Evolutionary conservation across 345 rosid species (phyloP), one percentile per base, ranked within the genome.

Genomic region (Eucalyptus pauciflora): DNA sequence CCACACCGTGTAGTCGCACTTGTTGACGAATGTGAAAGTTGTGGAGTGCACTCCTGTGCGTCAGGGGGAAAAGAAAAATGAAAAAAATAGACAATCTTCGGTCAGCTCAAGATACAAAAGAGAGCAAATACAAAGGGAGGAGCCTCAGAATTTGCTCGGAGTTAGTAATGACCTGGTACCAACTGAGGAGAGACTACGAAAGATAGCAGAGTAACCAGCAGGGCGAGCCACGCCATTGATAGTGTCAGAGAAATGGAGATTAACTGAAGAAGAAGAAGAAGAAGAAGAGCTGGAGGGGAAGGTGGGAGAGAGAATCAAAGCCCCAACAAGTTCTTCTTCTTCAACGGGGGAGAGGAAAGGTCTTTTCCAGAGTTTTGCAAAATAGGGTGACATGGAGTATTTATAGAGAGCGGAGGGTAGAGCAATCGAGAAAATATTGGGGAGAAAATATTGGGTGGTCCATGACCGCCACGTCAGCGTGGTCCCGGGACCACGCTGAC

Each of bases 1-100:
- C 99, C 99, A 97, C 16, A 97, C 96, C 17, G 96, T 93, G 94
- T 95, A 91, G 50, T 92, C 93, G 69, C 99, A 97, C 89, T 95
- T 94, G 94, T 97, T 97, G 58, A 90, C 91, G 31, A 96, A 86
- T 1, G 95, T 92, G 87, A 97, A 97, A 8, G 97, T 95, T 4
- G 97, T 96, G 1, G 98, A 94, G 79, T 46, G 87, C 1, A 91
- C 94, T 18, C 91, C 96, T 94, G 93, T 45, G 90, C 15, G 27
- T 64, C 83, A 85, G 4, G 64, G 50, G n/a, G n/a, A n/a, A 12
- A 60, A 60, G 54, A n/a, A 46, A 29, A 4, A 46, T 10, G 52
- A 51, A 54, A 58, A 46, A n/a, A n/a, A n/a, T n/a, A n/a, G 45
- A 49, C 45, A 76, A 62, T 33, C 45, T 85, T 85, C 0, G 62